Percentiles rank a stretch among this genome's conserved stretches.
These are phyloP conservation scores for Leishmania tropica DNA, from an alignment of 208 protist genomes.

Conservation along the genomic window DNA sequence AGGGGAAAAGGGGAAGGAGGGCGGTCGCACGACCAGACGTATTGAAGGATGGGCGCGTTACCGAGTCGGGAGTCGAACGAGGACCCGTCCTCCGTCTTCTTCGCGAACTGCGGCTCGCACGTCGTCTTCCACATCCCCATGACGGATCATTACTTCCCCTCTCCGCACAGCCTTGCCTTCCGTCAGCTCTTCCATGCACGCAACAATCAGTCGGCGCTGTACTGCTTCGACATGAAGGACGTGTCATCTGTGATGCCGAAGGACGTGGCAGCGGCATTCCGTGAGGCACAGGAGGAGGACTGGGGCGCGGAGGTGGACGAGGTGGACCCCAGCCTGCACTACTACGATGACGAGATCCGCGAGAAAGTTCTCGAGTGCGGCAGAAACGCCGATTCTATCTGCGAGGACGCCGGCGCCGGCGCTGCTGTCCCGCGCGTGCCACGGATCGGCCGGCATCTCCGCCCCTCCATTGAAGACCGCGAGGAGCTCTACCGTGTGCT, in stretches of 20 bases:
- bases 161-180: conserved; percentile 44
- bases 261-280: conserved; percentile 28
- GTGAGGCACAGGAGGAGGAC: conserved; percentile 31
- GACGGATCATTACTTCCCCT: conserved; percentile 62
- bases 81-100: conserved; percentile 43
- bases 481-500: conserved; percentile 30
- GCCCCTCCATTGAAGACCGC: conserved; percentile 32
- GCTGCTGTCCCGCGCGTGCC: background rate
- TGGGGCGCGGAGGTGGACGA: conserved; percentile 42
- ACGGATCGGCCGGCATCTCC: conserved; percentile 17
- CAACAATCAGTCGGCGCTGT: conserved; percentile 53
- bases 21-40: background rate
- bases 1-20: background rate
- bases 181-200: conserved; percentile 52
- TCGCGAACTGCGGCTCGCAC: conserved; percentile 46
- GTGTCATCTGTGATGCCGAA: conserved; percentile 25
- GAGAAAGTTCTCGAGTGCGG: conserved; percentile 15
- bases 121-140: conserved; percentile 52
- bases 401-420: background rate
- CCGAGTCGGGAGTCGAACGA: conserved; percentile 64
- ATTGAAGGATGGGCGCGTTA: conserved; percentile 49
- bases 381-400: background rate
- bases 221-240: conserved; percentile 49
- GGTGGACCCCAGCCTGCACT: conserved; percentile 42
- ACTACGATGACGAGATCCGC: conserved; percentile 38